Evolutionary conservation across 257 asterid species (phyloP), one percentile per base, ranked within the genome.

Genomic region (Knoxia roxburghii): DNA sequence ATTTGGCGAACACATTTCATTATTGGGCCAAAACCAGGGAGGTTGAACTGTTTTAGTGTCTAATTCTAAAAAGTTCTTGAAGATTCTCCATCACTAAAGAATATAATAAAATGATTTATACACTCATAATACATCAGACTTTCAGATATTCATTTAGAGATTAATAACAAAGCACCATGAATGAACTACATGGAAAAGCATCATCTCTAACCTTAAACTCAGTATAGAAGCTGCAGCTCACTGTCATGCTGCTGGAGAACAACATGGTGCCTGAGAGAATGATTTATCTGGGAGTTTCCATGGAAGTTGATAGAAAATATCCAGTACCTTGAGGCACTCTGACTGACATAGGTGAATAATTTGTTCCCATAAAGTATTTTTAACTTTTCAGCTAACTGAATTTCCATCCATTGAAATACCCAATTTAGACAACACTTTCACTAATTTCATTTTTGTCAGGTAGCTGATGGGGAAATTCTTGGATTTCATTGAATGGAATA

Each of bases 401-500:
- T 18, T 18, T 37, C 43, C 9, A 48, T 65, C 43, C 48, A 18
- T n/a, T 9, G 59, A 49, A 55, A 46, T 18, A 21, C 80, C 92
- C 27, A 73, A 45, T 73, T 84, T 70, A 29, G 89, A 76, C 71
- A 87, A 70, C 73, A 89, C 94, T 77, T 75, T 83, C 48, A 87
- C 87, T 71, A 93, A 77, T 65, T 80, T 82, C 29, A 58, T 30
- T 70, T 73, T 52, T 20, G 96, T 86, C 72, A 76, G 94, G 79
- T 75, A 67, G 81, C 83, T 76, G 62, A 90, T 61, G 59, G 70
- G 37, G 74, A 84, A 65, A 63, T 83, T 82, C 86, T 81, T 86
- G 29, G 87, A 82, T 21, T 81, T 81, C 91, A 93, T 80, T 27
- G 57, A 58, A 30, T 78, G 89, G 83, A 89, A 81, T 86, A 93